Base-by-base conservation (phyloP, 2,329 filamentous ascomycete genomes). In the Corniculantispora saksenae region DNA sequence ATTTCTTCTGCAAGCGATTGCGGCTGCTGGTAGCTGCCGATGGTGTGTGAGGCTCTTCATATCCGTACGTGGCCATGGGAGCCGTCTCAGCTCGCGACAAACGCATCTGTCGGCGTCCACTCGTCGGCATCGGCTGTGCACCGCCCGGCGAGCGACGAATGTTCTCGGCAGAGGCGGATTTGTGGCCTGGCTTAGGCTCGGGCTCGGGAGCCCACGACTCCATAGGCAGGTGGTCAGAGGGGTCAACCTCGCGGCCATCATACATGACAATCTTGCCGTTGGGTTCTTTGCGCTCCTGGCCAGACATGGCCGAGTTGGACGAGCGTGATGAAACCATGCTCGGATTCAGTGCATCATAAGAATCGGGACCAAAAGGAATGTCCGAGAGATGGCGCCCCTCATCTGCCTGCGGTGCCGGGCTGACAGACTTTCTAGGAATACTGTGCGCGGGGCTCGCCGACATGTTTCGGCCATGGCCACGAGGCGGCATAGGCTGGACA, bases 181-280 rank as follows among this genome's bases (percentile, higher is more conserved):
- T 73, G 29, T 70, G 66, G 2, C 64, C 67, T 35, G 73, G 68
- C 66, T 77, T 77, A 2, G 84, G 83, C 69, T 91, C 89, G 0
- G 91, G 91, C 71, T 93, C 91, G 0, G 91, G 90, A 1, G 91
- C 91, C 90, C 90, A 93, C 1, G 87, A 87, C 63, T 91, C 88
- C 73, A 92, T 86, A 0, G 91, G 91, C 17, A 94, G 81, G 72
- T 94, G 91, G 75, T 94, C 91, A 0, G 90, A 92, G 1, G 91
- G 91, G 72, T 94, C 91, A 63, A 94, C 85, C 71, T 93, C 89
- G 63, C 89, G 84, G 8, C 91, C 91, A 72, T 93, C 90, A 68
- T 91, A 84, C 1, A 87, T 90, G 61, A 93, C 88, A 67, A 94
- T 92, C 72, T 92, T 92, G 10, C 86, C 89, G 60, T 85, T 83